Percentiles rank a stretch among this genome's conserved stretches.
These are phyloP conservation scores for Allium cepa DNA, from an alignment of 106 monocot genomes.

Conservation along the genomic window DNA sequence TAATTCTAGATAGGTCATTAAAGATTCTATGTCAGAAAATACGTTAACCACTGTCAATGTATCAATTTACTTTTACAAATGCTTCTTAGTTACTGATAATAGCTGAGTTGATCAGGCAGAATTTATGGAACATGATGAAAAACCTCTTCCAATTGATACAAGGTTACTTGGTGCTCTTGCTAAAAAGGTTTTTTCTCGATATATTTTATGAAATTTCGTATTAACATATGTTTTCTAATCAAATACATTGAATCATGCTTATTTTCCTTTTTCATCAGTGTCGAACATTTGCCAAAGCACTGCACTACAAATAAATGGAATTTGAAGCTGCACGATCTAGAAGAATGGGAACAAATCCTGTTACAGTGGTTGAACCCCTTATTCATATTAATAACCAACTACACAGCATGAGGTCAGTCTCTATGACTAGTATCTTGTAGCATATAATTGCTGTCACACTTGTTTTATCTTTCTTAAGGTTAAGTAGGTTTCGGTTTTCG, in stretches of 20 bases:
- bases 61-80: no score
- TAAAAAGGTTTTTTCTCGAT: constrained; percentile 57
- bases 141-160: constrained; percentile 99
- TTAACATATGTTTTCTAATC: background rate
- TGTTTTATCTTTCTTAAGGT: background rate
- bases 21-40: no score
- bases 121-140: constrained; percentile 99
- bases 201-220: background rate
- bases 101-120: constrained; percentile 61
- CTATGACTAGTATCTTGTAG: background rate
- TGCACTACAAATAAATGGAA: constrained; percentile 99
- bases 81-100: constrained; percentile 2
- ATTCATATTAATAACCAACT: constrained; percentile 99
- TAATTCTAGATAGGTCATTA: no score
- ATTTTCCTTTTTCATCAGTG: constrained; percentile 43
- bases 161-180: constrained; percentile 98
- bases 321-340: constrained; percentile 96
- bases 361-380: constrained; percentile 93
- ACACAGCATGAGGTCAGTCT: constrained; percentile 82
- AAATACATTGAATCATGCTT: background rate
- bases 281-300: constrained; percentile 96
- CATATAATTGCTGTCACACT: background rate
- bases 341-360: constrained; percentile 93
- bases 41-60: no score
- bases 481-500: no score